Evolutionary conservation across 331 rosid genomes (phyloP).

Genomic region (Telfairia occidentalis): DNA sequence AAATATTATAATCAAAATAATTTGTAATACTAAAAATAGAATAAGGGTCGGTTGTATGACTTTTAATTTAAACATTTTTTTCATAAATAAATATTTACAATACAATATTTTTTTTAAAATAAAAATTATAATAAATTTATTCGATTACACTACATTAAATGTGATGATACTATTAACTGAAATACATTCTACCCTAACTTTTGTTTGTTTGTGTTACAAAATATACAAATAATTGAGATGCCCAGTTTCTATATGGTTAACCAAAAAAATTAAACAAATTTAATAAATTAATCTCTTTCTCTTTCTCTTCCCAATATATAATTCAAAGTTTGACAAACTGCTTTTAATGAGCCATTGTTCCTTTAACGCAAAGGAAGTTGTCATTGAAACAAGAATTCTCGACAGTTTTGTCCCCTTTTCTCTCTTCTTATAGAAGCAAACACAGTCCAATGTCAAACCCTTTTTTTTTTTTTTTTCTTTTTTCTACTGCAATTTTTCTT

Average conservation of each 20-base stretch:
- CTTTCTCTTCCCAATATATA: background rate
- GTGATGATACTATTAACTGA: too few species aligned
- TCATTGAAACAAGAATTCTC: conserved; percentile 7
- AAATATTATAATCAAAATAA: background rate
- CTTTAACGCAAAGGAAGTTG: conserved; percentile 47
- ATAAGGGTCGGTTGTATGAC: too few species aligned
- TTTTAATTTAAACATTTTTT: too few species aligned
- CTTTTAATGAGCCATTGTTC: conserved; percentile 36
- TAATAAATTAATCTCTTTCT: background rate
- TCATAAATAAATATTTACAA: too few species aligned
- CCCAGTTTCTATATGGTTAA: background rate
- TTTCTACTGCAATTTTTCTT: background rate
- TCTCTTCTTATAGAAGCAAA: conserved; percentile 6
- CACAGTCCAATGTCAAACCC: background rate
- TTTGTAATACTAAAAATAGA: background rate
- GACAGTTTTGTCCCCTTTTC: background rate
- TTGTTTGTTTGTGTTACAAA: too few species aligned
- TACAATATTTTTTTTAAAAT: too few species aligned
- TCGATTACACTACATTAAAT: too few species aligned
- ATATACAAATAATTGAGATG: background rate
- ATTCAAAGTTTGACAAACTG: conserved; percentile 55
- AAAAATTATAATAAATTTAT: too few species aligned
- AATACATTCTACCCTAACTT: too few species aligned
- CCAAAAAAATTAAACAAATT: background rate
- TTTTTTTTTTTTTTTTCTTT: too few species aligned